Evolutionary conservation across 2,329 filamentous ascomycete genomes (phyloP), one percentile per base, ranked within the genome.

Genomic region (Colletotrichum sp.): DNA sequence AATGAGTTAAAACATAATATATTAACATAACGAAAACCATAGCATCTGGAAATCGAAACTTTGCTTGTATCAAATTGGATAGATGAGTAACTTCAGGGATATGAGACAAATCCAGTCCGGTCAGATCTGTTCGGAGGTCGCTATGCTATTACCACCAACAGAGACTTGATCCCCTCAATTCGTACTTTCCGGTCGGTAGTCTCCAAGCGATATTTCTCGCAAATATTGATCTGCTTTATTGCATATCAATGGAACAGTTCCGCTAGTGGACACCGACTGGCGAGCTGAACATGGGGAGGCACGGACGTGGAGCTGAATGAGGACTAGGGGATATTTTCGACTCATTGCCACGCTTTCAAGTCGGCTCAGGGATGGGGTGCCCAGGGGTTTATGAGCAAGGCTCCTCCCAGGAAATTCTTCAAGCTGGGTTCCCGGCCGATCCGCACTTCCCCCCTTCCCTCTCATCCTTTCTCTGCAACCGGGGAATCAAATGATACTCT

Each of bases 341-440:
- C 66, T 28, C 52, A 60, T 30, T 68, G 66, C 66, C 66, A 68
- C 66, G 66, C 66, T 68, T 21, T 21, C 36, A 32, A 39, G 66
- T 30, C 32, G 48, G 24, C 39, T 28, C 52, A 68, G 24, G 52
- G 52, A 43, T 60, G 13, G 9, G 21, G 15, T 28, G 55, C 24
- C 26, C 52, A 26, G 55, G 55, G 48, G 39, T n/a, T 61, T 26
- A 24, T 26, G 61, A 61, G 52, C 72, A 61, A 32, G 72, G 61
- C 61, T 30, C 71, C 71, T 63, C 61, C 68, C 55, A 43, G 61
- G 43, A 74, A 43, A n/a, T n/a, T 72, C 43, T 18, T 34, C 16
- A 48, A 72, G 68, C 61, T 72, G 67, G 60, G 48, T 66, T 59
- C 67, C 67, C 68, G 61, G 61, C 8, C 39, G 63, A 67, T 72